Conservation (phyloP, 2,329 filamentous ascomycete species). For the Canariomyces notabilis region DNA sequence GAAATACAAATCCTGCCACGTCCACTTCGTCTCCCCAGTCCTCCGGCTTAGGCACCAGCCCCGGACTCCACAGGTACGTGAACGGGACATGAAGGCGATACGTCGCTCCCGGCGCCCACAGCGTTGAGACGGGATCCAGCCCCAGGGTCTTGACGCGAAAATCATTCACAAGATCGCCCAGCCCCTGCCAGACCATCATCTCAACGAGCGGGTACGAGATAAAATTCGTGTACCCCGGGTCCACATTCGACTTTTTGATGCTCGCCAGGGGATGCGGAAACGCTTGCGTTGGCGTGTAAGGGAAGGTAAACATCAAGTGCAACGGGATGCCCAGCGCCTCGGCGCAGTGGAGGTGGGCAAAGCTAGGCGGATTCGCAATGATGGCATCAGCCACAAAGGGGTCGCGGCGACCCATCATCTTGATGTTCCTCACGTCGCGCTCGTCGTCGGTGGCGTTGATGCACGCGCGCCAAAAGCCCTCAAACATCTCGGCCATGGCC, state of each 20-base stretch:
- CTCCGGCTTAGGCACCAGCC: constrained; percentile 59
- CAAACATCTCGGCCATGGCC: constrained; percentile 76
- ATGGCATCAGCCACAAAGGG: constrained; percentile 72
- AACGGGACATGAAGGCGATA: constrained; percentile 71
- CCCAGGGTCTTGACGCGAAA: constrained; percentile 65
- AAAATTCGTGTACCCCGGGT: constrained; percentile 70
- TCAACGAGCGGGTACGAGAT: constrained; percentile 77
- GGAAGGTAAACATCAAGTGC: constrained; percentile 86
- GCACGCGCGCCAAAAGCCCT: constrained; percentile 76
- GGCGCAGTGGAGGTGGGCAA: constrained; percentile 74
- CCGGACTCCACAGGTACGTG: constrained; percentile 68
- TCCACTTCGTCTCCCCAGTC: constrained; percentile 68
- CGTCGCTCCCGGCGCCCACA: constrained; percentile 71
- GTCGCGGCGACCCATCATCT: constrained; percentile 58
- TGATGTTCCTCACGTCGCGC: constrained; percentile 53
- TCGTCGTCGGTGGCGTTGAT: constrained; percentile 68
- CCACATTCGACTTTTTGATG: constrained; percentile 67
- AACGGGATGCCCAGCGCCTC: constrained; percentile 72
- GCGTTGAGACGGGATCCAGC: constrained; percentile 67
- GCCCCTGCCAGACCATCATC: constrained; percentile 86
- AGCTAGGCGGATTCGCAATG: constrained; percentile 76
- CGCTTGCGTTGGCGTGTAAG: constrained; percentile 67
- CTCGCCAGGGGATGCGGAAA: constrained; percentile 76
- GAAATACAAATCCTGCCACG: constrained; percentile 73
- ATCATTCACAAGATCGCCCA: constrained; percentile 72